Percentiles rank a stretch among this genome's conserved stretches.
Evolutionary conservation across 2,329 filamentous ascomycete genomes (phyloP).

Genomic region (Zasmidium citrigriseum): DNA sequence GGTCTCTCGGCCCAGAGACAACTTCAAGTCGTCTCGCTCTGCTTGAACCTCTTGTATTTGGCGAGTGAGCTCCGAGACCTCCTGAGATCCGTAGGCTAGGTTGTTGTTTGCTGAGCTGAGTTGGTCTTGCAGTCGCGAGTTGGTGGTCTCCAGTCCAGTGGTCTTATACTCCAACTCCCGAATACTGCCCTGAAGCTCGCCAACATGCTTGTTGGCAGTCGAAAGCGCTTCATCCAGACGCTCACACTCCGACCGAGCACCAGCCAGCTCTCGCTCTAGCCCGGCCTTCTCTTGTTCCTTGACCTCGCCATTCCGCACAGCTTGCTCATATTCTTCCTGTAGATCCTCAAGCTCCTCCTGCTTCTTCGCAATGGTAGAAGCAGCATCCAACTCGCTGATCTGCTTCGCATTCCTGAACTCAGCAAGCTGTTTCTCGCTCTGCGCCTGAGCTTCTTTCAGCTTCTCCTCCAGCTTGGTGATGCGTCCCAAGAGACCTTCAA

Average conservation of each 20-base stretch:
- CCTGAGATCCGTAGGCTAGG: constrained; percentile 11
- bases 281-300: constrained; percentile 2
- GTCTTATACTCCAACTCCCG: not conserved
- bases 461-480: constrained; percentile 40
- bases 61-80: constrained; percentile 12
- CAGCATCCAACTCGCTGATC: constrained; percentile 46
- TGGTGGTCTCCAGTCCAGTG: constrained; percentile 6
- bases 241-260: constrained; percentile 12
- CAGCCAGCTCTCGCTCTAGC: constrained; percentile 11
- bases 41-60: constrained; percentile 17
- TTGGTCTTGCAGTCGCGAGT: constrained; percentile 17
- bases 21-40: constrained; percentile 4
- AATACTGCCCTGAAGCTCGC: constrained; percentile 7
- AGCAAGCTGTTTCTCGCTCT: constrained; percentile 38
- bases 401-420: constrained; percentile 44
- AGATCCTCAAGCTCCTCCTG: constrained; percentile 48
- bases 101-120: constrained; percentile 10
- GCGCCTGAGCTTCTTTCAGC: constrained; percentile 26
- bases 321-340: constrained; percentile 36
- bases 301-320: constrained; percentile 3
- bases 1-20: constrained; percentile 31
- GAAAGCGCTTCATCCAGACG: constrained; percentile 8
- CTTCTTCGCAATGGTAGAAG: constrained; percentile 45
- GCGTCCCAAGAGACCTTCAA: constrained; percentile 44
- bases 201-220: not conserved